phyloP scores from a whole-genome alignment of 2,329 filamentous ascomycete genomes.

The Exophiala bonariae region DNA sequence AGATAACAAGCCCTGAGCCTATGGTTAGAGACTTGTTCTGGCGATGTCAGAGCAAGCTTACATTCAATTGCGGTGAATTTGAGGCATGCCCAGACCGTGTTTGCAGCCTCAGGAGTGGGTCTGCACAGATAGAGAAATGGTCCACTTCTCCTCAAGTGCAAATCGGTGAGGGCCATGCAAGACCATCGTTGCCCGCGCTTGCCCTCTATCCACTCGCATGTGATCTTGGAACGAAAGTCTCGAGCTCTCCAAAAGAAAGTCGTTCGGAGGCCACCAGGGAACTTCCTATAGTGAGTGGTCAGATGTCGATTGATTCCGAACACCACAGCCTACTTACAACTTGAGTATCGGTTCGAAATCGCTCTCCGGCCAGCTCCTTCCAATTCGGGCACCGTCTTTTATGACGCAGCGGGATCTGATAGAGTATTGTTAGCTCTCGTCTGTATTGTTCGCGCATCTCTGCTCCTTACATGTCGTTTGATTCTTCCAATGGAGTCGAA shows the following conservation, averaged over 20 bases:
- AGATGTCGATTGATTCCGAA: neutral
- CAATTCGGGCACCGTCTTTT: conserved; percentile 6
- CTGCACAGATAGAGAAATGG: conserved; percentile 42
- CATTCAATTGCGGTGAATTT: conserved; percentile 57
- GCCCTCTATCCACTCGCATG: conserved; percentile 49
- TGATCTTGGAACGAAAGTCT: conserved; percentile 55
- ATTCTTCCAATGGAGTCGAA: conserved; percentile 22
- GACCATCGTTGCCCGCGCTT: conserved; percentile 44
- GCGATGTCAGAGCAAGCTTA: conserved; percentile 31
- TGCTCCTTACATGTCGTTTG: conserved; percentile 15
- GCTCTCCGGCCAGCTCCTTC: conserved; percentile 10
- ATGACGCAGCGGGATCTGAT: conserved; percentile 17
- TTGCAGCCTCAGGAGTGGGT: conserved; percentile 23
- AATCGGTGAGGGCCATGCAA: conserved; percentile 52
- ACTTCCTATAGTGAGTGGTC: conserved; percentile 13
- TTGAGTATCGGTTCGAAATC: conserved; percentile 21
- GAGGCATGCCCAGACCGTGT: conserved; percentile 52
- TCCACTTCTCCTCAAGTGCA: conserved; percentile 39
- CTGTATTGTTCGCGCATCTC: neutral
- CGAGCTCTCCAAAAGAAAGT: conserved; percentile 51
- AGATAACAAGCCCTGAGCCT: conserved; percentile 53
- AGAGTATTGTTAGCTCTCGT: neutral
- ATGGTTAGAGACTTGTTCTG: conserved; percentile 4
- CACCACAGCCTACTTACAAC: conserved; percentile 7
- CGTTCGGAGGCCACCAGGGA: conserved; percentile 23